Evolutionary conservation across 1,139 yeast genomes (phyloP).

Genomic region (Scheffersomyces lignicola): DNA sequence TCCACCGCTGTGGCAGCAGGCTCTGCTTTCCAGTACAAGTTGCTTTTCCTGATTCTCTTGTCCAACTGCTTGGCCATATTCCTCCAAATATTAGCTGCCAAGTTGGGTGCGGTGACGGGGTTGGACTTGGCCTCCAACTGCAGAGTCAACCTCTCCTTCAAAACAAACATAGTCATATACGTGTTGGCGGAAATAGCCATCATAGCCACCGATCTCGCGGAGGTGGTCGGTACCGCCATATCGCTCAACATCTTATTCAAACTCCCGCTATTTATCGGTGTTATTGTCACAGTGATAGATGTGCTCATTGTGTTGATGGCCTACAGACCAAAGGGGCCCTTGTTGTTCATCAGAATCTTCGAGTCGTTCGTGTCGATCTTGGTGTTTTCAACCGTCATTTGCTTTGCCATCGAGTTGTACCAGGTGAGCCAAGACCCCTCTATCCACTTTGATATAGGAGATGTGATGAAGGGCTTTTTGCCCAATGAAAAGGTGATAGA

Average conservation of each 20-base stretch:
- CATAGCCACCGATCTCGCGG: conserved; percentile 90
- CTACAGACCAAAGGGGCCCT: conserved; percentile 84
- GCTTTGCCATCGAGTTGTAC: conserved; percentile 79
- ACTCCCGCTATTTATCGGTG: conserved; percentile 79
- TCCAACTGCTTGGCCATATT: conserved; percentile 88
- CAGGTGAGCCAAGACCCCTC: conserved; percentile 58
- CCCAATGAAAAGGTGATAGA: conserved; percentile 72
- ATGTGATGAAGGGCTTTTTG: conserved; percentile 69
- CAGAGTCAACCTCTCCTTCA: conserved; percentile 65
- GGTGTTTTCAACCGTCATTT: conserved; percentile 79
- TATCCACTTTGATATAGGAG: conserved; percentile 50
- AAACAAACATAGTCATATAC: conserved; percentile 64
- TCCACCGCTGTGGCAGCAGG: conserved; percentile 83
- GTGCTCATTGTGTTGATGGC: conserved; percentile 84
- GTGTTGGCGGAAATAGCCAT: conserved; percentile 83
- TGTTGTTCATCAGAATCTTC: conserved; percentile 74
- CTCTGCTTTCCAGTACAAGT: conserved; percentile 79
- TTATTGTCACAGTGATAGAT: conserved; percentile 77
- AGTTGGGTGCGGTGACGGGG: conserved; percentile 89
- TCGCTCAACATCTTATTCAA: conserved; percentile 79
- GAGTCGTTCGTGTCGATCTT: conserved; percentile 77
- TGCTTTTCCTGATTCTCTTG: conserved; percentile 75
- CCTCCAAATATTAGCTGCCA: conserved; percentile 79
- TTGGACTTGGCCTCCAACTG: conserved; percentile 87
- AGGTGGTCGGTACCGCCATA: conserved; percentile 91